These are phyloP conservation scores for Papiliotrema fonsecae DNA, from an alignment of 1,284 basidiomycete species.

Conservation along the genomic window DNA sequence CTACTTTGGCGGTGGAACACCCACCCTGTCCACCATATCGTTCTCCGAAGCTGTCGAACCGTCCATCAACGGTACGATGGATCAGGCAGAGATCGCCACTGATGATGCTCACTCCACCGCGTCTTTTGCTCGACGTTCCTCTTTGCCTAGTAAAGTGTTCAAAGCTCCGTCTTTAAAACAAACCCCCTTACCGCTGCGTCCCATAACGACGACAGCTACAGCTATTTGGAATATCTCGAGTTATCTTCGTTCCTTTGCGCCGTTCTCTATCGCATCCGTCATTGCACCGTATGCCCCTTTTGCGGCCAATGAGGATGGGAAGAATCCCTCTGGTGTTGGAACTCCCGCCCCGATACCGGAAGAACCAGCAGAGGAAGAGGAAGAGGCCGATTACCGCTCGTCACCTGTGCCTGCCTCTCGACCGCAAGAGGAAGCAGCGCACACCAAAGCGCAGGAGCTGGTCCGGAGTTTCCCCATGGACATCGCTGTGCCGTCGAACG, in stretches of 20 bases:
- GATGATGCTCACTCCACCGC: slow-evolving; percentile 30
- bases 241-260: slow-evolving; percentile 38
- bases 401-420: slow-evolving; percentile 19
- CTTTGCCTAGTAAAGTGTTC: slow-evolving; percentile 4
- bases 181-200: slow-evolving; percentile 19
- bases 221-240: slow-evolving; percentile 37
- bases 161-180: background rate
- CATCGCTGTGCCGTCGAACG: slow-evolving; percentile 28
- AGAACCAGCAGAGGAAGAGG: background rate
- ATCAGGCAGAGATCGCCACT: slow-evolving; percentile 31
- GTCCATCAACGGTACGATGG: slow-evolving; percentile 20
- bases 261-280: slow-evolving; percentile 28
- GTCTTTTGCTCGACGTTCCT: slow-evolving; percentile 13
- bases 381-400: background rate
- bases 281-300: slow-evolving; percentile 12
- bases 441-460: slow-evolving; percentile 21
- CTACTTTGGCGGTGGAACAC: slow-evolving; percentile 30
- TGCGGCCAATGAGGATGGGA: background rate
- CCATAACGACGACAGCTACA: slow-evolving; percentile 27
- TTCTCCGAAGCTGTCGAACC: slow-evolving; percentile 40
- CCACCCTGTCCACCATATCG: slow-evolving; percentile 40
- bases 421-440: slow-evolving; percentile 5
- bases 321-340: background rate
- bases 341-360: slow-evolving; percentile 2
- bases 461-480: slow-evolving; percentile 43